Evolutionary conservation across 208 protist species (phyloP).

Genomic region (Borovskyia barvae): DNA sequence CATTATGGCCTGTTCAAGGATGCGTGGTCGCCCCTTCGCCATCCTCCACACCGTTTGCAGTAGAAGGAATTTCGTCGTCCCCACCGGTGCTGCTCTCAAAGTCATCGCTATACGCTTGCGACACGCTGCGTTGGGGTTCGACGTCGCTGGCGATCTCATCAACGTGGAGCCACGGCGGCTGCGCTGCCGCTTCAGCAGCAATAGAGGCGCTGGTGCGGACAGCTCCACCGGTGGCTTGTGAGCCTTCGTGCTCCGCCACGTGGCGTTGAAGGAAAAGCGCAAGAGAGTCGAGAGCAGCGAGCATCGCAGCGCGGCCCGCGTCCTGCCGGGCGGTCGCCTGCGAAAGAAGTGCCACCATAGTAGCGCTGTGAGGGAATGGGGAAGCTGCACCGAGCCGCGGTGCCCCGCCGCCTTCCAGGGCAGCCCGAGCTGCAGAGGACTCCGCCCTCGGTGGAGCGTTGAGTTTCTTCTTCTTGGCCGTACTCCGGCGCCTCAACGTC

Average conservation of each 20-base stretch:
- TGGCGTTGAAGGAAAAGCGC: constrained; percentile 1
- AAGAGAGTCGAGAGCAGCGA: constrained; percentile 11
- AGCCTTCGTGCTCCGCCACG: no score
- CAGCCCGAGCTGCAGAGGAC: no score
- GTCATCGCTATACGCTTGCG: constrained; percentile 24
- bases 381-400: not conserved
- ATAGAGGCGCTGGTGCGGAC: no score
- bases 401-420: no score
- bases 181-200: no score
- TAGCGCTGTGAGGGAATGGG: not conserved
- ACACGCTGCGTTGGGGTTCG: not conserved
- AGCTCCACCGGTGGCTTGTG: no score
- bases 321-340: constrained; percentile 2
- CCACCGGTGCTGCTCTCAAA: constrained; percentile 14
- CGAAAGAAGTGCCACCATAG: constrained; percentile 9
- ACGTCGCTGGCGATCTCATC: not conserved
- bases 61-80: not conserved
- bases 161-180: not conserved
- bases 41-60: not conserved
- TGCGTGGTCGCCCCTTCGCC: no score
- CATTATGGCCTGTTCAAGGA: no score
- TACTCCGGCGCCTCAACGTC: no score
- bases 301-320: constrained; percentile 12
- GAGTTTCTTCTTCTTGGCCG: no score
- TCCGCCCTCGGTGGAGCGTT: no score